A percentile compares a stretch with the other conserved stretches of the same genome.
Conservation (phyloP, 2,329 filamentous ascomycete species). For the Chaetomium globosum region DNA sequence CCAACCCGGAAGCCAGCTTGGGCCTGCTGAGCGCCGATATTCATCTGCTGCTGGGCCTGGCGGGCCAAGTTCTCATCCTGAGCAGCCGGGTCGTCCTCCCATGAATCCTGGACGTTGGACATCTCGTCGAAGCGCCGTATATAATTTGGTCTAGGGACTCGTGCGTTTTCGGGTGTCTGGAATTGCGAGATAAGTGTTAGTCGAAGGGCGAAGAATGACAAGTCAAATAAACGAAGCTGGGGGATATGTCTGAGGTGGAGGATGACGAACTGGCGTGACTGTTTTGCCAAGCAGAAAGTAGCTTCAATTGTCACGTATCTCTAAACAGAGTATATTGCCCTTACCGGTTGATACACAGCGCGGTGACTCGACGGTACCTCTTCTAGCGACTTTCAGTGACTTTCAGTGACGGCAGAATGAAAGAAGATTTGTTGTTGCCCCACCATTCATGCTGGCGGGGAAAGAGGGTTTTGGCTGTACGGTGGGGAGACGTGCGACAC, state of each 20-base stretch:
- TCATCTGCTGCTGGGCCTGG: slow-evolving; percentile 75
- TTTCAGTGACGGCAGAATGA: slow-evolving; percentile 2
- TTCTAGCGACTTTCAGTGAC: slow-evolving; percentile 14
- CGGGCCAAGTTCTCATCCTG: slow-evolving; percentile 78
- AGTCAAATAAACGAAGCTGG: neutral
- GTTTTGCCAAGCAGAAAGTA: neutral
- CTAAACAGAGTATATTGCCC: neutral
- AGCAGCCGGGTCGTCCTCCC: slow-evolving; percentile 83
- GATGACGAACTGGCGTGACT: slow-evolving; percentile 1
- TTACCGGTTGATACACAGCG: slow-evolving; percentile 12
- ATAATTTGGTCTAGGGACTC: neutral
- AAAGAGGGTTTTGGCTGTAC: slow-evolving; percentile 22
- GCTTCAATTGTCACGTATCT: neutral
- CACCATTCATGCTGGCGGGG: slow-evolving; percentile 32
- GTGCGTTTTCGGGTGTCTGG: slow-evolving; percentile 9
- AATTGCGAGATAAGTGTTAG: slow-evolving; percentile 21
- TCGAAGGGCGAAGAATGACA: slow-evolving; percentile 29
- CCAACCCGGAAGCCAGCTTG: slow-evolving; percentile 64
- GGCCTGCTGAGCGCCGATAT: slow-evolving; percentile 61
- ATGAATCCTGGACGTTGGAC: slow-evolving; percentile 82
- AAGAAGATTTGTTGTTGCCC: slow-evolving; percentile 32
- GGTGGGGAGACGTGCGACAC: neutral
- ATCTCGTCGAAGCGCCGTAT: slow-evolving; percentile 50
- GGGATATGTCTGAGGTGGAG: neutral
- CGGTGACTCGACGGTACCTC: slow-evolving; percentile 16